Evolutionary conservation across 108 stramenopile species (phyloP).

Genomic region (Conticribra guillardii): DNA sequence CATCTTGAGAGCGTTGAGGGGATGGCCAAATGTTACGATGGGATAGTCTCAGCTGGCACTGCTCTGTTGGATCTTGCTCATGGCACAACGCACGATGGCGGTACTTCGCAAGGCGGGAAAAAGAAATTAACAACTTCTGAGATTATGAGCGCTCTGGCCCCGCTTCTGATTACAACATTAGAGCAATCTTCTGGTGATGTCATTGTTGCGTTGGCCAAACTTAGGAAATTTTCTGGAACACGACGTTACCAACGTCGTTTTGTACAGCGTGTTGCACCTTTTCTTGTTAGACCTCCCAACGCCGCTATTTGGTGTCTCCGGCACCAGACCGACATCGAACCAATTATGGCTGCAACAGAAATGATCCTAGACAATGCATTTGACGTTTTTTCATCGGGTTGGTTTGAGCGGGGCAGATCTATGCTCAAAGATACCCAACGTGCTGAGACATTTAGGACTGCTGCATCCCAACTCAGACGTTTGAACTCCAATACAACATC

Average conservation of each 20-base stretch:
- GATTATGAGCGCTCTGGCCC: constrained; percentile 73
- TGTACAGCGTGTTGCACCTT: constrained; percentile 86
- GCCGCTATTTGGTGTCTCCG: constrained; percentile 85
- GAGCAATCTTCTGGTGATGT: constrained; percentile 84
- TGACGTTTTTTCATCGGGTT: constrained; percentile 79
- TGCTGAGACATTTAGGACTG: constrained; percentile 65
- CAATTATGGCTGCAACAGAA: constrained; percentile 83
- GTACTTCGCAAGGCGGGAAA: constrained; percentile 9
- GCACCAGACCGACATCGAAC: constrained; percentile 90
- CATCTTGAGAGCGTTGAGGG: constrained; percentile 80
- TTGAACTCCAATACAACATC: constrained; percentile 46
- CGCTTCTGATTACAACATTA: constrained; percentile 79
- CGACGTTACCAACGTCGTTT: constrained; percentile 84
- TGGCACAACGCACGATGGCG: constrained; percentile 15
- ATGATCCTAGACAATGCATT: constrained; percentile 78
- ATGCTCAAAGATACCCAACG: constrained; percentile 76
- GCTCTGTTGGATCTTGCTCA: constrained; percentile 70
- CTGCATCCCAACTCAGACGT: constrained; percentile 65
- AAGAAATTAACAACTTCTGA: constrained; percentile 54
- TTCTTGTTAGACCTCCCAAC: constrained; percentile 73
- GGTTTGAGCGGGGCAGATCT: constrained; percentile 78
- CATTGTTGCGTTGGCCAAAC: constrained; percentile 60
- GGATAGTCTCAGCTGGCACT: constrained; percentile 81
- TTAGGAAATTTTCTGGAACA: constrained; percentile 78
- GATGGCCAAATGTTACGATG: constrained; percentile 89